Conservation (phyloP, 2,329 filamentous ascomycete genomes). For the Phyllosticta paracitricarpa region DNA sequence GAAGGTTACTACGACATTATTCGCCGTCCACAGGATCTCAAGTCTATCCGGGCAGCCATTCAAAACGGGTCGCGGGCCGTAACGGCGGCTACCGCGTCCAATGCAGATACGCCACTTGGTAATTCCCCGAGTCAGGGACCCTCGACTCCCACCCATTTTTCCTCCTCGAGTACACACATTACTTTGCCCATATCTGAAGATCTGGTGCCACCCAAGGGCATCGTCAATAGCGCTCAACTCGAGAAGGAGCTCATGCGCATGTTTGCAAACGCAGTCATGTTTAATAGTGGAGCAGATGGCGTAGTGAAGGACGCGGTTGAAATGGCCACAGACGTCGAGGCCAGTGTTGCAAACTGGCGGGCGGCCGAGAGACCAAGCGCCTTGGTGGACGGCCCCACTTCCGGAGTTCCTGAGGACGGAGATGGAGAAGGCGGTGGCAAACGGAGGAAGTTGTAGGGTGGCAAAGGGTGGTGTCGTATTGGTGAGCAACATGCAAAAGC, state of each 20-base stretch:
- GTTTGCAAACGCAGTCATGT: conserved; percentile 98
- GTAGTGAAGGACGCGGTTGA: conserved; percentile 79
- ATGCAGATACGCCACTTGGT: conserved; percentile 50
- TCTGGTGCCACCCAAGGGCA: conserved; percentile 73
- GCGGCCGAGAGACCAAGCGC: conserved; percentile 48
- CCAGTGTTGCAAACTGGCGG: conserved; percentile 64
- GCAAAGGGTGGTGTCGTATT: background rate
- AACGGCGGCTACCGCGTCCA: conserved; percentile 36
- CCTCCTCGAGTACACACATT: conserved; percentile 3
- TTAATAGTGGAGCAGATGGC: conserved; percentile 84
- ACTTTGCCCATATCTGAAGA: conserved; percentile 59
- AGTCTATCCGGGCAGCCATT: conserved; percentile 41
- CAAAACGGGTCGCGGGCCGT: conserved; percentile 50
- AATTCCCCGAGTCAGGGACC: conserved; percentile 42
- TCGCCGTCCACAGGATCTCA: conserved; percentile 42
- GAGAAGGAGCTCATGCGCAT: conserved; percentile 92
- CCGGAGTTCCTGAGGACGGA: conserved; percentile 19
- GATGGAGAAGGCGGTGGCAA: conserved; percentile 2
- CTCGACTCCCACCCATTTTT: conserved; percentile 19
- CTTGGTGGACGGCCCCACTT: background rate
- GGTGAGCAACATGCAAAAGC: background rate
- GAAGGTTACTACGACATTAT: conserved; percentile 44
- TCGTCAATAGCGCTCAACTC: conserved; percentile 86
- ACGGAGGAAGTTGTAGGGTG: background rate
- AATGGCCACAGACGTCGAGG: conserved; percentile 84